Conservation (phyloP, 2,329 filamentous ascomycete species). For the Hymenotorrendiella dingleyae region DNA sequence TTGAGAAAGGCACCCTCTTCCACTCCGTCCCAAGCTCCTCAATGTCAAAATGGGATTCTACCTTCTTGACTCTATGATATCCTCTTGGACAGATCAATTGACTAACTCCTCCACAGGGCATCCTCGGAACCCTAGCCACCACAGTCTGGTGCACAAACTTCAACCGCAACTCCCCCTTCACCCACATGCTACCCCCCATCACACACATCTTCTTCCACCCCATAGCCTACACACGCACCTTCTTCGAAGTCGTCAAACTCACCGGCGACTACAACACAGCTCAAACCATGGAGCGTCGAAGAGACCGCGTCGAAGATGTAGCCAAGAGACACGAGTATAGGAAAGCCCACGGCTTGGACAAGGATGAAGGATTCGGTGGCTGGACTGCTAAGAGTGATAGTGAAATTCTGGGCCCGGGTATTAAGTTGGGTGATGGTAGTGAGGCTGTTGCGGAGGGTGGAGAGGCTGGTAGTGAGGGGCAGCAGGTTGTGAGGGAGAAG, state of each 20-base stretch:
- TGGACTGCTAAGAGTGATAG: conserved; percentile 37
- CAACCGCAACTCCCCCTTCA: conserved; percentile 70
- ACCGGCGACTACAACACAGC: conserved; percentile 67
- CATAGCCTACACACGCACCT: conserved; percentile 56
- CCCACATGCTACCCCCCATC: conserved; percentile 67
- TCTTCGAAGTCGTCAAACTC: conserved; percentile 67
- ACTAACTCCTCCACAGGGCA: conserved; percentile 16
- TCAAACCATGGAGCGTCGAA: conserved; percentile 64
- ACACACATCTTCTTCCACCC: conserved; percentile 67
- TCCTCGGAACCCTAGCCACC: conserved; percentile 50
- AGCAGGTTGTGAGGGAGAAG: conserved; percentile 41
- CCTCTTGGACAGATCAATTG: conserved; percentile 6
- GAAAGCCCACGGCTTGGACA: conserved; percentile 76
- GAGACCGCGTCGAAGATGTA: conserved; percentile 74
- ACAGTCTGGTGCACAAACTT: conserved; percentile 77
- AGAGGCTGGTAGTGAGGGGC: conserved; percentile 32
- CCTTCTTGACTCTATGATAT: neutral
- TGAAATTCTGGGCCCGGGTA: conserved; percentile 29
- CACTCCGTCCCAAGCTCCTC: too few species aligned
- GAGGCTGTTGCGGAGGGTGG: conserved; percentile 11
- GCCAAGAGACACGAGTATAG: conserved; percentile 81
- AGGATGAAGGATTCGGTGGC: conserved; percentile 48
- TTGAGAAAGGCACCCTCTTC: too few species aligned
- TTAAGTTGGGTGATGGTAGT: conserved; percentile 22
- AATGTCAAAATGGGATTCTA: too few species aligned